Conservation (phyloP, 805 yeast species). For the Saturnispora gosingensis region DNA sequence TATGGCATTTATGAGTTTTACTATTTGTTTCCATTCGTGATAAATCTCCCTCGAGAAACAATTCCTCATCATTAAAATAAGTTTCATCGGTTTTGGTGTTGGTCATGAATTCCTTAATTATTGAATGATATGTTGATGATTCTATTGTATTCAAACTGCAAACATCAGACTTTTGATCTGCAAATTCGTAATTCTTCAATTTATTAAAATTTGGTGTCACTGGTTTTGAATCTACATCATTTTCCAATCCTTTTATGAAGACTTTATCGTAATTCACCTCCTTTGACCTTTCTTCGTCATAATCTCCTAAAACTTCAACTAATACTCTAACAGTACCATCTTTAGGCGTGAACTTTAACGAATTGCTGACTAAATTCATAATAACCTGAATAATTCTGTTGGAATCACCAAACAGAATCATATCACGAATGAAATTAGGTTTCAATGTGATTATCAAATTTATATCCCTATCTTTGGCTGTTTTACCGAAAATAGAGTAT, state of each 20-base stretch:
- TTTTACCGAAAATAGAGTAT: conserved; percentile 72
- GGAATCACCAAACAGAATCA: conserved; percentile 77
- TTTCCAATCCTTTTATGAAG: conserved; percentile 27
- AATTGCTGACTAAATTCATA: conserved; percentile 86
- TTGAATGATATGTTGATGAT: conserved; percentile 31
- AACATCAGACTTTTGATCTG: conserved; percentile 1
- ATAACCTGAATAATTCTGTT: conserved; percentile 85
- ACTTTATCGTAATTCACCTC: conserved; percentile 36
- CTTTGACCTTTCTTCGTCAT: conserved; percentile 45
- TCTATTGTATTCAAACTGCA: conserved; percentile 21
- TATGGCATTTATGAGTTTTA: conserved; percentile 11
- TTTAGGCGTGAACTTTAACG: conserved; percentile 85
- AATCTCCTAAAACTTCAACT: conserved; percentile 59
- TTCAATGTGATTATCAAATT: conserved; percentile 49
- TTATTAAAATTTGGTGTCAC: conserved; percentile 5
- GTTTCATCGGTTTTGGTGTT: conserved; percentile 13
- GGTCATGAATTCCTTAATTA: conserved; percentile 33
- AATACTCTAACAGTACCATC: conserved; percentile 70
- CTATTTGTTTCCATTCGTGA: conserved; percentile 14
- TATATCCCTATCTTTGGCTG: conserved; percentile 71
- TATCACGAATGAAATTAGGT: conserved; percentile 51
- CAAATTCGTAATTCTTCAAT: not conserved
- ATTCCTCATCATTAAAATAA: conserved; percentile 15
- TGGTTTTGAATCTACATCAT: conserved; percentile 10
- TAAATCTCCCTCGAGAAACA: conserved; percentile 15